phyloP scores from a whole-genome alignment of 352 stramenopile genomes.

The Globisporangium emineosum region DNA sequence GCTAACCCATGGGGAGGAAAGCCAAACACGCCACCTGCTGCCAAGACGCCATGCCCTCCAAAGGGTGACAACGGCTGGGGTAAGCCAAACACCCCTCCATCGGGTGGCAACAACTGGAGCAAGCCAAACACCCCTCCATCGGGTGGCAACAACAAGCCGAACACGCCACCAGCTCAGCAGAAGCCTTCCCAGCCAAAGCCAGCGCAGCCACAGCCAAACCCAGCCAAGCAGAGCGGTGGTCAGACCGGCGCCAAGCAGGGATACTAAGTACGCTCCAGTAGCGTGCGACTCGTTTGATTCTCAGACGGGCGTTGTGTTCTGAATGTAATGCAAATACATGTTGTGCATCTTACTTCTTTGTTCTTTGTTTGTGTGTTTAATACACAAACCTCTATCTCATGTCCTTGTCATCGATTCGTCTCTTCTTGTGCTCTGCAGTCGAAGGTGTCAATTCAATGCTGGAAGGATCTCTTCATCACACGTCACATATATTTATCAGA shows the following conservation, averaged over 20 bases:
- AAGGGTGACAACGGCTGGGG: neutral
- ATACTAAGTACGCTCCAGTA: conserved; percentile 8
- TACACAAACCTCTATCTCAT: neutral
- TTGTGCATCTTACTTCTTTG: conserved; percentile 2
- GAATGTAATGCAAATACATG: conserved; percentile 3
- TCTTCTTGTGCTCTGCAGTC: neutral
- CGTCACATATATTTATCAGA: neutral
- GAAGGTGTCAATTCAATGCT: neutral
- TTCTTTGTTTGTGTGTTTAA: neutral
- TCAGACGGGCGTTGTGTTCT: neutral
- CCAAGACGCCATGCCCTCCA: conserved; percentile 8
- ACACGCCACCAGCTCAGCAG: neutral
- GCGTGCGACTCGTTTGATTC: neutral
- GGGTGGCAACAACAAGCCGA: conserved; percentile 1
- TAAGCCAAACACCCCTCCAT: conserved; percentile 3
- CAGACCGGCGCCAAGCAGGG: conserved; percentile 9
- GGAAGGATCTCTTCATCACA: neutral
- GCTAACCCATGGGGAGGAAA: conserved; percentile 6
- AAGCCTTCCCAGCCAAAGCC: conserved; percentile 8
- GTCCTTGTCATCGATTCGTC: neutral
- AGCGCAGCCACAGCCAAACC: conserved; percentile 6
- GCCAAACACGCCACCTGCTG: conserved; percentile 9
- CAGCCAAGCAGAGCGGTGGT: conserved; percentile 9
- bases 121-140: neutral
- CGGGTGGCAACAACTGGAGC: neutral